Evolutionary conservation across 257 asterid genomes (phyloP).

Genomic region (Lycium barbarum): DNA sequence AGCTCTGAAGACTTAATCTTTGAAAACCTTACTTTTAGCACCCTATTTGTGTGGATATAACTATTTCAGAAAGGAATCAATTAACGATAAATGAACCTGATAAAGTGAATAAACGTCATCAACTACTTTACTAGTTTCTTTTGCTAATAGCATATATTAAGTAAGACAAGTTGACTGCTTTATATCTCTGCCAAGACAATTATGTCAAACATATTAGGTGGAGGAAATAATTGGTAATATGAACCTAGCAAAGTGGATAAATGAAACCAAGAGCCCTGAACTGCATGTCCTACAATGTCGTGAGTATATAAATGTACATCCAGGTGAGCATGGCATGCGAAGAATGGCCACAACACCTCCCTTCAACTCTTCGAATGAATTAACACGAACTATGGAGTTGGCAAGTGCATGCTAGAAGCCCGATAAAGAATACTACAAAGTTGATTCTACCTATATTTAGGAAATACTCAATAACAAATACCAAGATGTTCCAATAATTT

Average conservation of each 20-base stretch:
- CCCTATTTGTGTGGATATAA: neutral
- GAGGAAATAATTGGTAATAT: neutral
- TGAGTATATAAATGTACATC: neutral
- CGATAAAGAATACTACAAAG: neutral
- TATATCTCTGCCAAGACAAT: neutral
- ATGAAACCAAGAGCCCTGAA: slow-evolving; percentile 7
- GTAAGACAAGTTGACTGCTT: neutral
- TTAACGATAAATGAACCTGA: slow-evolving; percentile 15
- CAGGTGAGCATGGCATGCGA: neutral
- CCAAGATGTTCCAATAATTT: slow-evolving; percentile 9
- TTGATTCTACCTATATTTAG: neutral
- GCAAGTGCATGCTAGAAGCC: slow-evolving; percentile 11
- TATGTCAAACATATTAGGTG: neutral
- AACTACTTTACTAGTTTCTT: slow-evolving; percentile 20
- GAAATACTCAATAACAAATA: neutral
- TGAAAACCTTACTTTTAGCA: slow-evolving; percentile 2
- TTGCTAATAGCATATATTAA: neutral
- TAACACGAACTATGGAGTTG: neutral
- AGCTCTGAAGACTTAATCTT: neutral
- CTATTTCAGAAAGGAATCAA: neutral
- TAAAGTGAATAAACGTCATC: neutral
- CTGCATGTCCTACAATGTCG: neutral
- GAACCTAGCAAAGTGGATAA: slow-evolving; percentile 11
- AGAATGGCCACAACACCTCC: slow-evolving; percentile 9
- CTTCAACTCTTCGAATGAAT: slow-evolving; percentile 15